phyloP scores from a whole-genome alignment of 495 filamentous ascomycete species.

The Neurospora intermedia region DNA sequence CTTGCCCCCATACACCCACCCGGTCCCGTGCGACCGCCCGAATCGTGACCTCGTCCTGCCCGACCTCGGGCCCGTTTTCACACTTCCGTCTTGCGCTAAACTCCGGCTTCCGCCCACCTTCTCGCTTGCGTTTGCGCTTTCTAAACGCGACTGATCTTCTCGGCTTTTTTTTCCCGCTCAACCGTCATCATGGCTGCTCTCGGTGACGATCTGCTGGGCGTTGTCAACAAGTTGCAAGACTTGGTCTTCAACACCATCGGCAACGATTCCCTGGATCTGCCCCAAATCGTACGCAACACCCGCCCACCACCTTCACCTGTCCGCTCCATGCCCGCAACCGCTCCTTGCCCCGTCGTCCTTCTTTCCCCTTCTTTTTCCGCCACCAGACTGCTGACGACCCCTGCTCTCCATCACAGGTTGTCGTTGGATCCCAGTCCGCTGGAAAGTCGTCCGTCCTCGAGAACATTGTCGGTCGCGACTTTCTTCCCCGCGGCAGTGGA shows the following conservation, averaged over 20 bases:
- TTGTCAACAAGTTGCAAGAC: constrained; percentile 95
- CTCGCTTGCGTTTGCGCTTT: not conserved
- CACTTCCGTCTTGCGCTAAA: not conserved
- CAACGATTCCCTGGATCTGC: constrained; percentile 93
- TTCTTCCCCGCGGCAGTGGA: constrained; percentile 88
- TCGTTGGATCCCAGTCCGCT: constrained; percentile 96
- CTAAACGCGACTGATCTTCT: not conserved
- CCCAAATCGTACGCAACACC: constrained; percentile 75
- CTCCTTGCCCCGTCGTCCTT: not conserved
- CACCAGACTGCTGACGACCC: not conserved
- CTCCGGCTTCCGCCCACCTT: not conserved
- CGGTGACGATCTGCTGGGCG: constrained; percentile 83
- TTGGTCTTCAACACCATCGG: constrained; percentile 99
- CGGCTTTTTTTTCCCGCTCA: not conserved
- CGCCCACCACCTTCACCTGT: constrained; percentile 2
- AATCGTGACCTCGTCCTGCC: not conserved
- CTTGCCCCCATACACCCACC: not conserved
- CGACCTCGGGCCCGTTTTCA: not conserved
- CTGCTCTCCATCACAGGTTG: constrained; percentile 53
- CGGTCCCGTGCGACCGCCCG: not conserved
- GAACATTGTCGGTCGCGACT: constrained; percentile 97
- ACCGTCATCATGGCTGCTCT: constrained; percentile 45
- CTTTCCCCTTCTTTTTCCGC: not conserved
- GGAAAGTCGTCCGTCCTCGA: constrained; percentile 99
- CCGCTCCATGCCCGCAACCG: not conserved